phyloP scores from a whole-genome alignment of 208 protist genomes.

The Wallacemonas collosoma region DNA sequence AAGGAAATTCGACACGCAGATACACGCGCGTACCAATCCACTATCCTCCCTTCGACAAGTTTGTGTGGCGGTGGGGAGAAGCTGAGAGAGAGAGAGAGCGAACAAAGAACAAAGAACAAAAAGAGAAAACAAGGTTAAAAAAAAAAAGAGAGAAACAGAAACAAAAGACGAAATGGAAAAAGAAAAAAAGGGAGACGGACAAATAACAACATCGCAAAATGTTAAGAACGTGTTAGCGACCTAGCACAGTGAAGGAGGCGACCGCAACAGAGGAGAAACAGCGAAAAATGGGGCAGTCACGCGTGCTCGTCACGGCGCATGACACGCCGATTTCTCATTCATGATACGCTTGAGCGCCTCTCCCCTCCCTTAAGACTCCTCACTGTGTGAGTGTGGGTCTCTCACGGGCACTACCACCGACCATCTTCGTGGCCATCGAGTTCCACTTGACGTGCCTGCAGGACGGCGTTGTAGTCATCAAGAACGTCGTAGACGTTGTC shows the following conservation, averaged over 20 bases:
- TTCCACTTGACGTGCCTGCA: slow-evolving; percentile 59
- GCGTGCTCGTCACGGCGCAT: not conserved
- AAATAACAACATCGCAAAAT: too few species aligned
- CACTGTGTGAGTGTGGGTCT: too few species aligned
- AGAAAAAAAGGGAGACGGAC: not conserved
- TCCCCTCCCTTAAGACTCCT: too few species aligned
- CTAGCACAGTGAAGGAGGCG: not conserved
- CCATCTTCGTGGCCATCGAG: slow-evolving; percentile 1
- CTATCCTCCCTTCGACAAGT: too few species aligned
- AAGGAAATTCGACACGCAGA: too few species aligned
- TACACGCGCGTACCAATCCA: too few species aligned
- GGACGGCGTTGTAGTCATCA: slow-evolving; percentile 80
- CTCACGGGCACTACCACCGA: not conserved
- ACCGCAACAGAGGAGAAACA: not conserved
- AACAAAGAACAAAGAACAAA: slow-evolving; percentile 5
- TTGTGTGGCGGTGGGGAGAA: not conserved
- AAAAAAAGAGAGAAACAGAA: slow-evolving; percentile 5
- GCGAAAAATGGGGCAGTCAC: not conserved
- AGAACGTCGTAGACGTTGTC: slow-evolving; percentile 78
- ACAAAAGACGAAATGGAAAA: not conserved
- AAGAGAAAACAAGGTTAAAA: slow-evolving; percentile 19
- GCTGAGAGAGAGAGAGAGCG: not conserved
- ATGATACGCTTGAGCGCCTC: too few species aligned
- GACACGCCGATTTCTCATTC: too few species aligned
- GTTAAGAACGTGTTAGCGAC: too few species aligned